These are phyloP conservation scores for Fusarium devonianum DNA, from an alignment of 2,329 filamentous ascomycete species.

Conservation along the genomic window DNA sequence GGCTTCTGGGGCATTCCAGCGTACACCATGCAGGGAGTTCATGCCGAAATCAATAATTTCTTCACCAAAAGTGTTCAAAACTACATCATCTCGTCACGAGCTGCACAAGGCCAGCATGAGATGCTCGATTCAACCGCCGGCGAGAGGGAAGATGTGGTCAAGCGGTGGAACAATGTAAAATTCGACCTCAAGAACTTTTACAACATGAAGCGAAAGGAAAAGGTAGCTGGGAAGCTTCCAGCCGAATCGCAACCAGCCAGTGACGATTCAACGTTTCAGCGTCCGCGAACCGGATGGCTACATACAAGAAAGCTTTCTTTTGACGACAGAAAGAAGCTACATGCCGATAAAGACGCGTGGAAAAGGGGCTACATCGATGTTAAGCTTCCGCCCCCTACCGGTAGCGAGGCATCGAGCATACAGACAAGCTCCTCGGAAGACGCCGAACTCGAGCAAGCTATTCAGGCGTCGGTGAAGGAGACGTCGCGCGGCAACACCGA, in stretches of 20 bases:
- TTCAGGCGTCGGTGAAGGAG: conserved; percentile 71
- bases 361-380: conserved; percentile 42
- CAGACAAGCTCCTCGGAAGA: conserved; percentile 48
- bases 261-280: conserved; percentile 33
- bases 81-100: conserved; percentile 80
- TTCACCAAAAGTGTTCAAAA: conserved; percentile 77
- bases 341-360: conserved; percentile 56
- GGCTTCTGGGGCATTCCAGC: conserved; percentile 76
- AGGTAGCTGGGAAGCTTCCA: conserved; percentile 47
- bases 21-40: conserved; percentile 82
- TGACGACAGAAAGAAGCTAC: conserved; percentile 60
- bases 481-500: conserved; percentile 73
- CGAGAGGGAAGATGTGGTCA: conserved; percentile 70
- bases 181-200: conserved; percentile 68
- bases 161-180: conserved; percentile 68
- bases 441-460: conserved; percentile 74
- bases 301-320: conserved; percentile 57
- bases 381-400: conserved; percentile 12
- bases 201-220: conserved; percentile 57
- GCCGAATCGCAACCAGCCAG: conserved; percentile 26
- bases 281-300: conserved; percentile 55
- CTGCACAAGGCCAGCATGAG: conserved; percentile 77
- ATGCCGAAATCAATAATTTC: conserved; percentile 76
- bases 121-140: conserved; percentile 59
- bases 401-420: conserved; percentile 21